A percentile compares a stretch with the other conserved stretches of the same genome.
Conservation (phyloP, 2,329 filamentous ascomycete genomes). For the Colletotrichum acutatum region DNA sequence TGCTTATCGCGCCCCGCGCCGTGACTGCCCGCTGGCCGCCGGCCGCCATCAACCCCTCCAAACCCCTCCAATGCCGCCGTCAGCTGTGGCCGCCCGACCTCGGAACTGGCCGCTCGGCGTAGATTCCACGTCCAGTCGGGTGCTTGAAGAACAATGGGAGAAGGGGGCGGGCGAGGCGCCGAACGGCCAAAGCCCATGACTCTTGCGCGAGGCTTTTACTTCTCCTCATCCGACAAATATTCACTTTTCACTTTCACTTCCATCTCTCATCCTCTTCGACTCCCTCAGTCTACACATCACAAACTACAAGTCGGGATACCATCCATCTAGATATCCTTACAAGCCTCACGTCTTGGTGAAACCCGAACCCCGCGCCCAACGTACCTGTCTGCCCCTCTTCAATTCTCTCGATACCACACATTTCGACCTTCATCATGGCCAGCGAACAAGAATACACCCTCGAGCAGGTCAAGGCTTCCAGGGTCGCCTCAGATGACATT, state of each 20-base stretch:
- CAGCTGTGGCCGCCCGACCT: conserved; percentile 38
- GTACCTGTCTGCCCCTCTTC: not conserved
- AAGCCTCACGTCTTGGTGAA: not conserved
- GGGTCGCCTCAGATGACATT: conserved; percentile 64
- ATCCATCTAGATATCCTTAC: not conserved
- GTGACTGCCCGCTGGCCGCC: not conserved
- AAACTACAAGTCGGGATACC: not conserved
- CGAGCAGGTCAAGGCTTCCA: conserved; percentile 62
- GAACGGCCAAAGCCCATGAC: conserved; percentile 1
- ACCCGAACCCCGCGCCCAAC: not conserved
- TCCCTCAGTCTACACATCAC: not conserved
- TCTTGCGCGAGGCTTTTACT: conserved; percentile 9
- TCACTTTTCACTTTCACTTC: not conserved
- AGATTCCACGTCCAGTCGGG: not conserved
- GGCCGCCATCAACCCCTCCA: conserved; percentile 21
- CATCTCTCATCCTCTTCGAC: not conserved
- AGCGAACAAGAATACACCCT: conserved; percentile 64
- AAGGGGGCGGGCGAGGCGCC: not conserved
- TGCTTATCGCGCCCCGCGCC: conserved; percentile 23
- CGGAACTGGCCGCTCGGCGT: conserved; percentile 47
- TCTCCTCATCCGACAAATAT: not conserved
- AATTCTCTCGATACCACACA: conserved; percentile 13
- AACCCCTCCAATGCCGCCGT: conserved; percentile 13
- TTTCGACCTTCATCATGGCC: conserved; percentile 42
- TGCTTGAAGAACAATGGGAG: not conserved